A percentile compares a stretch with the other conserved stretches of the same genome.
Conservation (phyloP, 192 early-diverging fungal genomes). For the Obelidium mucronatum region DNA sequence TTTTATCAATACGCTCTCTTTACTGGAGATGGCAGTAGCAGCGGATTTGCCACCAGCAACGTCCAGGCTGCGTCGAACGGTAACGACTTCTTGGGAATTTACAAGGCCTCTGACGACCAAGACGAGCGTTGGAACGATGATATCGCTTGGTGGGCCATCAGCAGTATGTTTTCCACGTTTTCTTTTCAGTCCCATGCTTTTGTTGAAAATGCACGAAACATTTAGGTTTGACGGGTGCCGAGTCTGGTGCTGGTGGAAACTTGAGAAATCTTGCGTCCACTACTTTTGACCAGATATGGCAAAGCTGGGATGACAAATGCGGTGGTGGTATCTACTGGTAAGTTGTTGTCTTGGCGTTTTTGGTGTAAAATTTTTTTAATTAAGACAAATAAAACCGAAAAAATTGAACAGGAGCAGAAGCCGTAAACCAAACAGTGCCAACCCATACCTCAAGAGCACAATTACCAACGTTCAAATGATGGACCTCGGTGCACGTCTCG, state of each 20-base stretch:
- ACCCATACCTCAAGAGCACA: slow-evolving; percentile 46
- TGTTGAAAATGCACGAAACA: slow-evolving; percentile 26
- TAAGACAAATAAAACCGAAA: no score
- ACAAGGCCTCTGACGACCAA: background rate
- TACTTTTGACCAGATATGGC: slow-evolving; percentile 46
- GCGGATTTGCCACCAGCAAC: background rate
- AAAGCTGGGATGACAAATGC: slow-evolving; percentile 50
- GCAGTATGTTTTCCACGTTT: background rate
- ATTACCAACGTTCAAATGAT: slow-evolving; percentile 55
- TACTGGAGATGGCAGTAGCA: background rate
- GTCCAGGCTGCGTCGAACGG: background rate
- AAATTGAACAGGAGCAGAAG: slow-evolving; percentile 35
- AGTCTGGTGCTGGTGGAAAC: background rate
- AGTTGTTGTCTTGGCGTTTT: background rate
- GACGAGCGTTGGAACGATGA: slow-evolving; percentile 31
- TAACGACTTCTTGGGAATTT: slow-evolving; percentile 23
- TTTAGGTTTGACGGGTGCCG: slow-evolving; percentile 29
- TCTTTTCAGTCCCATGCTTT: no score
- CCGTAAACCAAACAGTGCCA: background rate
- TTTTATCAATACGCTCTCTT: slow-evolving; percentile 1
- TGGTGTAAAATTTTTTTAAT: background rate
- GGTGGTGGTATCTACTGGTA: slow-evolving; percentile 61
- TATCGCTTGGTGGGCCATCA: slow-evolving; percentile 55
- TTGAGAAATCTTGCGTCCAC: slow-evolving; percentile 30
- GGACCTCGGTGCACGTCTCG: slow-evolving; percentile 44